Evolutionary conservation across 176 grass and related monocot genomes (phyloP).

Genomic region (Carex littledalei): DNA sequence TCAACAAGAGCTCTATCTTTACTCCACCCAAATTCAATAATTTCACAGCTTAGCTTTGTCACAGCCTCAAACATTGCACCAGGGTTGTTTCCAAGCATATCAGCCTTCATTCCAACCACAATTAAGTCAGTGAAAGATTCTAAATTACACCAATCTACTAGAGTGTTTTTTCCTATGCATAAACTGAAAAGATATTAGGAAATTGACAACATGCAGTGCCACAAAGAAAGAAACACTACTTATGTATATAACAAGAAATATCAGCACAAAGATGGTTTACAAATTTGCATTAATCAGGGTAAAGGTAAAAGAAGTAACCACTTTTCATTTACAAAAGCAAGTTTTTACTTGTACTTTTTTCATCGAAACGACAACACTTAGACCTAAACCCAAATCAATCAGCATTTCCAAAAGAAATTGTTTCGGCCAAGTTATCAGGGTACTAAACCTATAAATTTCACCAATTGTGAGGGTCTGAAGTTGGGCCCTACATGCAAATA

Average conservation of each 20-base stretch:
- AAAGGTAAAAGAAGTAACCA: neutral
- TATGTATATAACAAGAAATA: neutral
- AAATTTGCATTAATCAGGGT: conserved; percentile 2
- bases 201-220: neutral
- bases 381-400: conserved; percentile 24
- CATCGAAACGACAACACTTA: neutral
- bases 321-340: neutral
- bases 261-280: neutral
- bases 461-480: neutral
- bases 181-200: neutral
- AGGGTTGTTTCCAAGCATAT: conserved; percentile 66
- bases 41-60: conserved; percentile 92
- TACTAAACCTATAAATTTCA: neutral
- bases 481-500: neutral
- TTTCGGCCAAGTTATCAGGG: neutral
- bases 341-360: neutral
- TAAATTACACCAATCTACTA: neutral
- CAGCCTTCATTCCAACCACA: conserved; percentile 41
- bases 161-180: neutral
- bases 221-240: neutral
- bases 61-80: conserved; percentile 85
- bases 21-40: conserved; percentile 99
- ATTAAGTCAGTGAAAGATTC: neutral
- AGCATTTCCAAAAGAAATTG: conserved; percentile 18
- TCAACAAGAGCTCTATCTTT: conserved; percentile 98